A percentile compares a stretch with the other conserved stretches of the same genome.
Evolutionary conservation across 1,284 basidiomycete species (phyloP).

Genomic region (Ceratobasidium sp.): DNA sequence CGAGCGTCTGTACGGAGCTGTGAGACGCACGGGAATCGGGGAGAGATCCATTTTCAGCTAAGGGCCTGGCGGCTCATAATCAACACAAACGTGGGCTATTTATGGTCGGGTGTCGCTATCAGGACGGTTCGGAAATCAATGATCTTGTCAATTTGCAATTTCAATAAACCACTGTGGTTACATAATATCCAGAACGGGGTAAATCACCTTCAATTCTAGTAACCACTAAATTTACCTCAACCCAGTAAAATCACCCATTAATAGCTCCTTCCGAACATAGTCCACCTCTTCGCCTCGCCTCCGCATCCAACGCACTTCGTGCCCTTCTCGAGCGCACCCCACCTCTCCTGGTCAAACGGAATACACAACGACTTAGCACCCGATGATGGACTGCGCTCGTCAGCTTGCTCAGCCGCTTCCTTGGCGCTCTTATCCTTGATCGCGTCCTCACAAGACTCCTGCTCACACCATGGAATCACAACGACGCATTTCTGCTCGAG

Average conservation of each 20-base stretch:
- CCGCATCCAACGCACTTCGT: constrained; percentile 87
- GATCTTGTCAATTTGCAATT: neutral
- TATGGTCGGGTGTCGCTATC: no score
- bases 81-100: no score
- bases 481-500: constrained; percentile 89
- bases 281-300: constrained; percentile 87
- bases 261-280: constrained; percentile 86
- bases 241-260: constrained; percentile 46
- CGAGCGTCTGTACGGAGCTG: no score
- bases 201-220: constrained; percentile 6
- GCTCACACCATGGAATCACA: constrained; percentile 96
- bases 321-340: constrained; percentile 74
- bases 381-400: constrained; percentile 94
- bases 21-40: no score
- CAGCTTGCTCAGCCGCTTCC: constrained; percentile 70
- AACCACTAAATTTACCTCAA: no score
- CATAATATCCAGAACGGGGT: neutral
- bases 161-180: neutral
- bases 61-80: no score
- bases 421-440: constrained; percentile 92
- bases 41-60: no score
- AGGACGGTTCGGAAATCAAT: no score
- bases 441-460: constrained; percentile 91
- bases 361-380: constrained; percentile 98
- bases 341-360: constrained; percentile 90